phyloP scores from a whole-genome alignment of 805 yeast species.

The Wickerhamiella spandovensis region DNA sequence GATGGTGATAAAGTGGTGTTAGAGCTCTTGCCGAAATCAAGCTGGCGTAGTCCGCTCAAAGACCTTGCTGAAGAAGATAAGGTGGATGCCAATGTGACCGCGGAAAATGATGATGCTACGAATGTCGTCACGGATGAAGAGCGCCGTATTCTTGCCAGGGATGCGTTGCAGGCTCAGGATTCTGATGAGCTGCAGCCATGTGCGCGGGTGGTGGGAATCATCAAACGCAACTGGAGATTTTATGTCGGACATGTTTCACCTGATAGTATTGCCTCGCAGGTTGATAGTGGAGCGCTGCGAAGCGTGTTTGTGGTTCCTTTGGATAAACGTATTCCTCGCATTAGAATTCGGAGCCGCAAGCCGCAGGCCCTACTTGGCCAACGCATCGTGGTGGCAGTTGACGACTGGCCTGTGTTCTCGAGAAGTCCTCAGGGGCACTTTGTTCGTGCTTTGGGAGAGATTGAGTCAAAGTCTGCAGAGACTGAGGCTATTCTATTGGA shows the following conservation, averaged over 20 bases:
- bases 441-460: constrained; percentile 74
- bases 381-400: constrained; percentile 84
- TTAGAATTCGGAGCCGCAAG: constrained; percentile 77
- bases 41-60: constrained; percentile 80
- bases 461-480: constrained; percentile 89
- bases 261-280: constrained; percentile 27
- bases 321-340: constrained; percentile 80
- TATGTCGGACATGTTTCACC: constrained; percentile 75
- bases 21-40: constrained; percentile 68
- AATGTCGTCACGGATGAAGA: constrained; percentile 50
- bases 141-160: constrained; percentile 58
- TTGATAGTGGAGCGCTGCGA: constrained; percentile 53
- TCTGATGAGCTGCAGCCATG: constrained; percentile 65
- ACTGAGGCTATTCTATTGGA: constrained; percentile 88
- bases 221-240: constrained; percentile 87
- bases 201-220: constrained; percentile 76
- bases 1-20: constrained; percentile 87
- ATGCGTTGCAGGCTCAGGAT: constrained; percentile 42
- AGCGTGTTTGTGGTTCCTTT: constrained; percentile 74
- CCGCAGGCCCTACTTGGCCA: constrained; percentile 73
- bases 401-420: constrained; percentile 78
- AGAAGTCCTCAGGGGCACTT: constrained; percentile 91
- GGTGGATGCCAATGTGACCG: constrained; percentile 39
- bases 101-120: constrained; percentile 33
- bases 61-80: constrained; percentile 65